Evolutionary conservation across 1,139 yeast species (phyloP), one percentile per base, ranked within the genome.

Genomic region (Debaryomycetaceae sp.): DNA sequence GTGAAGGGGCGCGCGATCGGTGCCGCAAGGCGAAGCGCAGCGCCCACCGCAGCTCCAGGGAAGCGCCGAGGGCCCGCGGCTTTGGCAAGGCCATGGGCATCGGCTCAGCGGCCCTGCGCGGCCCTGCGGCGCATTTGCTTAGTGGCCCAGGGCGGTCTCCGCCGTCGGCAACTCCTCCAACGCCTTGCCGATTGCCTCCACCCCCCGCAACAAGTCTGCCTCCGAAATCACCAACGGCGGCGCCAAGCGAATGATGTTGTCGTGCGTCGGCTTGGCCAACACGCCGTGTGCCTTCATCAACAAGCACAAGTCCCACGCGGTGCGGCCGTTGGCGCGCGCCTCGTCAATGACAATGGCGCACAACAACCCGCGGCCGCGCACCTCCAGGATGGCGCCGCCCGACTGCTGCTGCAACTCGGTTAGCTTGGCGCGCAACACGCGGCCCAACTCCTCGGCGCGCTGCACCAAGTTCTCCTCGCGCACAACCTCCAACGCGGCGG

Each of bases 241-340:
- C 6, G 97, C 96, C 56, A 89, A 71, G 65, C 98, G 82, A 54
- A 89, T 89, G 49, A 91, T 89, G 57, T 86, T 83, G 51, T 88
- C 96, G 56, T 89, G 98, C 3, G 98, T 89, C 45, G 97, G 97
- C 66, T 89, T 89, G 43, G 98, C 97, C 52, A 89, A 69, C 19
- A 89, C 83, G 36, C 98, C 98, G 42, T 77, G 67, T 37, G 83
- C 78, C 62, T 84, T 88, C 93, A 91, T 82, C 47, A 85, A 63
- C 49, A 89, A 57, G 63, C 98, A 89, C 48, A 89, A 71, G 55
- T 89, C 97, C 97, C 97, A 91, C 3, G 97, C 97, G 24, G 93
- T 72, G 59, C 91, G 78, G 40, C 96, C 96, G 52, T 82, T 81
- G 38, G 96, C 78, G 61, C 82, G 82, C 29, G 78, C 43, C 34